Evolutionary conservation across 208 protist genomes (phyloP).

Genomic region (Trypanosoma avium): DNA sequence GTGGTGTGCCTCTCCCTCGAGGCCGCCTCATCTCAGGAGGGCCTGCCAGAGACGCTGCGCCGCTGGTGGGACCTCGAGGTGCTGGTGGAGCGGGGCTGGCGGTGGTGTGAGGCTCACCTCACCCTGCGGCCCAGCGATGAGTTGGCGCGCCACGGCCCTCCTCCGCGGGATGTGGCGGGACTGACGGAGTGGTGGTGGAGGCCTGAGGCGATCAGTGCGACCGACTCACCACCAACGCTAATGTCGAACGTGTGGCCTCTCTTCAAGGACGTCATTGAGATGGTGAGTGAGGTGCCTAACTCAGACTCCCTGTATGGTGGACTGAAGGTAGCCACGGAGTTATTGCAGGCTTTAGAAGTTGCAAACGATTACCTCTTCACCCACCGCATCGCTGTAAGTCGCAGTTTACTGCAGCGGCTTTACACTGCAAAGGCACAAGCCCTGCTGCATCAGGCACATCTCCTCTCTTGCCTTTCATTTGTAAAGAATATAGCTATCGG

Average conservation of each 20-base stretch:
- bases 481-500: neutral
- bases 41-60: neutral
- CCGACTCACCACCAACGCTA: neutral
- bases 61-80: slow-evolving; percentile 2
- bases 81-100: slow-evolving; percentile 20
- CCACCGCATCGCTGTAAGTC: slow-evolving; percentile 15
- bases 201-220: slow-evolving; percentile 11
- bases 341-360: slow-evolving; percentile 7
- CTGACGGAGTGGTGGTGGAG: slow-evolving; percentile 29
- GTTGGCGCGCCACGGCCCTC: neutral
- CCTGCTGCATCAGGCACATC: slow-evolving; percentile 14
- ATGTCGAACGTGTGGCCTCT: slow-evolving; percentile 2
- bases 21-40: too few species aligned
- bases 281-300: neutral
- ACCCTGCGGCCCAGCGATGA: slow-evolving; percentile 18
- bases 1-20: too few species aligned
- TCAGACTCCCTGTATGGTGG: neutral
- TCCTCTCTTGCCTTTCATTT: slow-evolving; percentile 11
- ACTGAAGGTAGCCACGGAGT: neutral
- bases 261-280: slow-evolving; percentile 1
- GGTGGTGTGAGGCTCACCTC: slow-evolving; percentile 31
- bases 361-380: neutral
- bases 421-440: slow-evolving; percentile 5
- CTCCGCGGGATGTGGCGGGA: neutral
- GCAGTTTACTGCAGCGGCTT: slow-evolving; percentile 2